Evolutionary conservation across 345 rosid species (phyloP), one percentile per base, ranked within the genome.

Genomic region (Brassica cretica): DNA sequence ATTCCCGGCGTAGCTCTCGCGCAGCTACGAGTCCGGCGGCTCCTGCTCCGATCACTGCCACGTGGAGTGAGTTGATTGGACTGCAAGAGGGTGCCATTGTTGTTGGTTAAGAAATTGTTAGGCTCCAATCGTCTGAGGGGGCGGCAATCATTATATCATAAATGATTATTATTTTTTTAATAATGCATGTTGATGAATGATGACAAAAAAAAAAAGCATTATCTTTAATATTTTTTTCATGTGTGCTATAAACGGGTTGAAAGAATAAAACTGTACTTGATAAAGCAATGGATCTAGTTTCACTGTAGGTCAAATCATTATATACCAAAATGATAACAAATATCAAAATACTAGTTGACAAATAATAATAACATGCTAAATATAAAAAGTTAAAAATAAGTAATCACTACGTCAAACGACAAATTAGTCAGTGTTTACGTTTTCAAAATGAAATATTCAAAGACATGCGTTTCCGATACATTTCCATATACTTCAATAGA

Each of bases 21-120:
- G 97, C 91, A 0, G 94, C 89, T 2, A 86, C 88, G 24, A 94
- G 88, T 8, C 98, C 97, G 44, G 98, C 87, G 4, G 92, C 89
- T 46, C 98, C 98, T 9, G 97, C 98, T 24, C 98, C 98, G 60
- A 95, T 85, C 7, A 95, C 94, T 0, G 97, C 98, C 37, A 94
- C 98, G 62, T 83, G 83, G 74, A 84, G 84, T n/a, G 79, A 41
- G 1, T 0, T 75, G 64, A 59, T 24, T 64, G 24, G 56, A 18
- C 32, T 29, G 0, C 5, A 64, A 60, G 77, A 72, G 0, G 78
- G 82, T 33, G 74, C 65, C 82, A 79, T 78, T 73, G 9, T 65
- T 10, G 56, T 49, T 49, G 56, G 56, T 49, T 49, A n/a, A n/a
- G 6, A 39, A 49, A 5, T 49, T 49, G 56, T 14, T 46, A 37